A percentile compares a stretch with the other conserved stretches of the same genome.
phyloP scores from a whole-genome alignment of 73 alveolate genomes.

The Tetrahymena borealis region DNA sequence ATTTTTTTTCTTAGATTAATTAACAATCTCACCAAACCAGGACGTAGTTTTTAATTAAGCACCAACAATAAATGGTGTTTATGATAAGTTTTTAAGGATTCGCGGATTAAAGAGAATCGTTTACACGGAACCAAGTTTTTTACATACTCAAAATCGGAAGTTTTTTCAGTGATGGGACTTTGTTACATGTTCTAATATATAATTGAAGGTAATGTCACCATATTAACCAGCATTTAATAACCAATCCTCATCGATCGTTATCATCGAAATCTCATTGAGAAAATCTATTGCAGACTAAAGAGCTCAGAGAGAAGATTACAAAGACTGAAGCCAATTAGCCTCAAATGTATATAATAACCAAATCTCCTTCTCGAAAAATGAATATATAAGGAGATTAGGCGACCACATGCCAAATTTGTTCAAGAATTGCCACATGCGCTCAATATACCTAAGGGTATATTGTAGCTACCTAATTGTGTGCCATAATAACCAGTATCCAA shows the following conservation, averaged over 20 bases:
- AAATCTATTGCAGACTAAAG: neutral
- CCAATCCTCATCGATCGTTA: neutral
- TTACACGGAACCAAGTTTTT: neutral
- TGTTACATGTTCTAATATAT: neutral
- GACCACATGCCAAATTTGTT: neutral
- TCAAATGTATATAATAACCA: too few relatives aligned
- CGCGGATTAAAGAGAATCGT: neutral
- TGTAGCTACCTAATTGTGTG: neutral
- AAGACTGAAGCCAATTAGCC: too few relatives aligned
- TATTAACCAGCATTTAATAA: neutral
- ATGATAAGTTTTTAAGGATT: neutral
- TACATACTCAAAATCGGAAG: neutral
- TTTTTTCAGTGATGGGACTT: conserved; percentile 2
- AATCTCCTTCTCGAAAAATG: too few relatives aligned
- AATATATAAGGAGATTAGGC: neutral
- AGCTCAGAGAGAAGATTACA: neutral
- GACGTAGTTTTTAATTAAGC: neutral
- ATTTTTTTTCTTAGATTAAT: neutral
- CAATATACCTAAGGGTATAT: neutral
- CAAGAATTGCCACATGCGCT: conserved; percentile 5
- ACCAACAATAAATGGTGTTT: neutral
- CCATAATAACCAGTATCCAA: neutral
- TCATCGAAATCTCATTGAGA: neutral
- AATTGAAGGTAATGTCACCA: neutral
- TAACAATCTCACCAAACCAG: neutral